Conservation (phyloP, 1,284 basidiomycete species). For the Macrocybe sp. region DNA sequence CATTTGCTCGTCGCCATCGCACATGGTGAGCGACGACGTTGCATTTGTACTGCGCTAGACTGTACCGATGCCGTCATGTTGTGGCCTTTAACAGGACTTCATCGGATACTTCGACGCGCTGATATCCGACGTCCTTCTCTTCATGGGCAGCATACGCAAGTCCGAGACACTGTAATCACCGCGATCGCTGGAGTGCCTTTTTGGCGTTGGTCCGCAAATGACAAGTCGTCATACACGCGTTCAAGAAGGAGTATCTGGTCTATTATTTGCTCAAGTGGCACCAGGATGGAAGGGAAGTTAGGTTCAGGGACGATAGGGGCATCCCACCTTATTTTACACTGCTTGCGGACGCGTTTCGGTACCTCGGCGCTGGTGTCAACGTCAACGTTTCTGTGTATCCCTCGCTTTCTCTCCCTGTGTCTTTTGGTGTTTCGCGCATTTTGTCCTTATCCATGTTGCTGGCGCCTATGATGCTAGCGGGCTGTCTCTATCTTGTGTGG, state of each 20-base stretch:
- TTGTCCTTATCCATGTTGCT: no score
- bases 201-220: constrained; percentile 57
- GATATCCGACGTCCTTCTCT: constrained; percentile 69
- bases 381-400: constrained; percentile 43
- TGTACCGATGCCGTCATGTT: no score
- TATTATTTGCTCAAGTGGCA: constrained; percentile 77
- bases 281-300: constrained; percentile 53
- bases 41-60: no score
- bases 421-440: no score
- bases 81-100: no score
- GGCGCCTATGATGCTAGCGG: constrained; percentile 31
- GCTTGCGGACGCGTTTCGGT: constrained; percentile 77
- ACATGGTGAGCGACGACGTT: no score
- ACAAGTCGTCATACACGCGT: constrained; percentile 52
- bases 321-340: constrained; percentile 70
- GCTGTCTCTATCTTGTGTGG: constrained; percentile 70
- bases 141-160: constrained; percentile 54
- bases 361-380: constrained; percentile 60
- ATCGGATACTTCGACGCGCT: constrained; percentile 38
- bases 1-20: no score
- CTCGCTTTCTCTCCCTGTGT: neutral
- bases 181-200: constrained; percentile 43
- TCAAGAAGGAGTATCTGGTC: constrained; percentile 74
- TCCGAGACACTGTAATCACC: constrained; percentile 67
- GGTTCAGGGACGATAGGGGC: constrained; percentile 48